Base-by-base conservation (phyloP, 257 asterid genomes). In the Solanum ossicruentum region DNA sequence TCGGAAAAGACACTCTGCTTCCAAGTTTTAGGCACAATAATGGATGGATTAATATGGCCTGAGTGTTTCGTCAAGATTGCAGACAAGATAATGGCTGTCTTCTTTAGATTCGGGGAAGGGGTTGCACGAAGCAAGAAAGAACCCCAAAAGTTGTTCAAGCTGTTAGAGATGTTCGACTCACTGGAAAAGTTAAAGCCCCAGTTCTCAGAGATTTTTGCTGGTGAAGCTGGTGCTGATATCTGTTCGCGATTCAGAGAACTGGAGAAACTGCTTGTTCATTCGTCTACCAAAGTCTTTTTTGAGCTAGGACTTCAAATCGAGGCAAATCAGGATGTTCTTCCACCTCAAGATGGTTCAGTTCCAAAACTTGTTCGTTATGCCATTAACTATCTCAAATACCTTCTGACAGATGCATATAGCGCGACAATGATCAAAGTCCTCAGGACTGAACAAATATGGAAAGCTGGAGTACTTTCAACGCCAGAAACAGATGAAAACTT, bases 61-160 rank as follows among this genome's bases (percentile, higher is more conserved):
- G 97, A 93, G 81, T 93, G 98, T 84, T 95, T 93, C 88, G 89
- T 89, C 83, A 95, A 92, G 92, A 92, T 92, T 3, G 90, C 98
- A 0, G 98, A 95, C 90, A 95, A 93, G 84, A 95, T 95, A 90
- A 93, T 93, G 97, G 98, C 98, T 1, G 98, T 95, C 83, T 95
- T 95, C 89, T 95, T 95, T 80, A 88, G 97, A n/a, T 95, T 95
- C 28, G 98, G 96, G 0, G 98, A 95, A 84, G 98, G 98, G 45
- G 93, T 93, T 3, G 95, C 98, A 6, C 83, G 98, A 79, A 91
- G 98, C 89, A 90, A 85, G 18, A 95, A 93, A 84, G 98, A 93
- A 51, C 95, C 98, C 20, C 98, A 95, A 87, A 95, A 95, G 89
- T 88, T 95, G 21, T 95, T 95, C 90, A 95, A 92, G 90, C 98